Conservation (phyloP, 768 basidiomycete species). For the Collybiopsis confluens region DNA sequence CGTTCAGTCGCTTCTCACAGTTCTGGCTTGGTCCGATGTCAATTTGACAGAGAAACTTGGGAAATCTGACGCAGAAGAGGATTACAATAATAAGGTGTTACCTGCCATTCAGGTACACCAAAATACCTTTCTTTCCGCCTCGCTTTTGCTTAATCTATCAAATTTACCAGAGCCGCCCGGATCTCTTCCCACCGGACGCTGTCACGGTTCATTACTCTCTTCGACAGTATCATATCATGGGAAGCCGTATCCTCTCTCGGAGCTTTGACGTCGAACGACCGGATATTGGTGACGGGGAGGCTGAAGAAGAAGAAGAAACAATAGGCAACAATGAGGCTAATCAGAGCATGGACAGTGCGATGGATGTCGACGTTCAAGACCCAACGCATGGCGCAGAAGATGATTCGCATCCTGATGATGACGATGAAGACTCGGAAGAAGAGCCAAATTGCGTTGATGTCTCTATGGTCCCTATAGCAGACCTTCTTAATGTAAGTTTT, state of each 20-base stretch:
- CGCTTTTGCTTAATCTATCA: not conserved
- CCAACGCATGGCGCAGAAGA: slow-evolving; percentile 11
- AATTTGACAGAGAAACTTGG: slow-evolving; percentile 73
- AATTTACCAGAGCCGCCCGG: slow-evolving; percentile 51
- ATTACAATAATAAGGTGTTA: slow-evolving; percentile 61
- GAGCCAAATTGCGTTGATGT: slow-evolving; percentile 60
- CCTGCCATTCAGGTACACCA: slow-evolving; percentile 65
- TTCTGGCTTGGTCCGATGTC: not conserved
- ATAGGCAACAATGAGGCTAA: slow-evolving; percentile 21
- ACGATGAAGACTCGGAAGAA: slow-evolving; percentile 30
- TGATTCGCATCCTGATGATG: slow-evolving; percentile 14
- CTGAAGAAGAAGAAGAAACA: slow-evolving; percentile 19
- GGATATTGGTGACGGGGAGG: slow-evolving; percentile 26
- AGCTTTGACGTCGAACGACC: slow-evolving; percentile 77
- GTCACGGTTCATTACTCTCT: slow-evolving; percentile 54
- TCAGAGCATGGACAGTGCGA: slow-evolving; percentile 31
- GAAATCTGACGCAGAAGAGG: slow-evolving; percentile 71
- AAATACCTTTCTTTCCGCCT: not conserved
- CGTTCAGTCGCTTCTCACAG: slow-evolving; percentile 21
- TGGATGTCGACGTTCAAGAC: slow-evolving; percentile 34
- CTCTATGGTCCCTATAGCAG: slow-evolving; percentile 95
- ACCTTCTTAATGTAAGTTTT: slow-evolving; percentile 67
- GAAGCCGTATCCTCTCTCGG: slow-evolving; percentile 87
- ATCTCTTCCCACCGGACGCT: slow-evolving; percentile 61
- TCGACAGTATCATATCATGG: slow-evolving; percentile 80